These are phyloP conservation scores for Takakia lepidozioides DNA, from an alignment of 225 moss, liverwort and hornwort species.

Conservation along the genomic window DNA sequence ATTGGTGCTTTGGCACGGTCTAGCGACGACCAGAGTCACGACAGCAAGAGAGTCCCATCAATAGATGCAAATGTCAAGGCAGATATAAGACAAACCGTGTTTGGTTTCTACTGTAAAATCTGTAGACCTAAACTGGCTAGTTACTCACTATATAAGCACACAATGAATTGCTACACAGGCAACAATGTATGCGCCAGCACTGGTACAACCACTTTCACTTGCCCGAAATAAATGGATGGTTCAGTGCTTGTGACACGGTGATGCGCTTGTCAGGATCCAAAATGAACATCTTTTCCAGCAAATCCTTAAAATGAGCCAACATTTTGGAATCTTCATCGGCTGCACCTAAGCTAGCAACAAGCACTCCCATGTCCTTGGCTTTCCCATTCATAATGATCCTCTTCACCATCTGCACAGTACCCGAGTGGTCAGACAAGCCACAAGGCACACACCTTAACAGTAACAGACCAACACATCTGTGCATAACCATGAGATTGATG, in stretches of 20 bases:
- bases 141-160: slow-evolving; percentile 42
- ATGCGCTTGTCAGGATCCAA: slow-evolving; percentile 99
- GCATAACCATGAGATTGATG: no score
- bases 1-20: slow-evolving; percentile 96
- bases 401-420: slow-evolving; percentile 81
- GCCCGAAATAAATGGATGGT: slow-evolving; percentile 99
- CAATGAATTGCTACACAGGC: slow-evolving; percentile 47
- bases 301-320: slow-evolving; percentile 81
- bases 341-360: slow-evolving; percentile 71
- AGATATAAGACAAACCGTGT: slow-evolving; percentile 38
- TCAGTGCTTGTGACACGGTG: slow-evolving; percentile 98
- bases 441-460: no score
- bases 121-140: slow-evolving; percentile 38
- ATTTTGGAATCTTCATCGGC: slow-evolving; percentile 77
- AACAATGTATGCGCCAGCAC: slow-evolving; percentile 71
- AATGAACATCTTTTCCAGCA: slow-evolving; percentile 96
- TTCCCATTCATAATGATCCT: slow-evolving; percentile 85
- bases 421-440: no score
- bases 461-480: no score
- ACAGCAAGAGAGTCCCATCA: slow-evolving; percentile 92
- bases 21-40: slow-evolving; percentile 98
- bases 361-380: slow-evolving; percentile 86
- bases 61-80: slow-evolving; percentile 74
- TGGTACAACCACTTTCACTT: slow-evolving; percentile 99
- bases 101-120: slow-evolving; percentile 46